These are phyloP conservation scores for Penicillium oxalicum DNA, from an alignment of 2,329 filamentous ascomycete species.

Conservation along the genomic window DNA sequence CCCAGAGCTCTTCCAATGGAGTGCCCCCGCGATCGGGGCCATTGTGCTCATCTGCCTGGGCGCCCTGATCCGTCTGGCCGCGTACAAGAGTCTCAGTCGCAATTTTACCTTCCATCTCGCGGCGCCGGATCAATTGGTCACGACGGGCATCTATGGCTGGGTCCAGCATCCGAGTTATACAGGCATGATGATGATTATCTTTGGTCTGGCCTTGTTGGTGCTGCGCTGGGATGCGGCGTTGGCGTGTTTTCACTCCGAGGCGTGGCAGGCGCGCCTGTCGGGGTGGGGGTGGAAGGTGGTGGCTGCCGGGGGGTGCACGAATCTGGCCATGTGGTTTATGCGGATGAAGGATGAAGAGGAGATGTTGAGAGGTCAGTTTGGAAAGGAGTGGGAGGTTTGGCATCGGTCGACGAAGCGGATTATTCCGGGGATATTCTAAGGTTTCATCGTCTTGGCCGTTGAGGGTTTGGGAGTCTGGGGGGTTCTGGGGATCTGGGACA, in stretches of 20 bases:
- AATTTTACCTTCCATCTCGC: slow-evolving; percentile 52
- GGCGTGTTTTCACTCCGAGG: slow-evolving; percentile 33
- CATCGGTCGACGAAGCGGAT: slow-evolving; percentile 46
- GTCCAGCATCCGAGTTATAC: slow-evolving; percentile 52
- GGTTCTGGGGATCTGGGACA: too few species aligned
- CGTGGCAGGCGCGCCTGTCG: slow-evolving; percentile 2
- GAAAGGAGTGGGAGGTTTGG: slow-evolving; percentile 46
- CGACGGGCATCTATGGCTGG: slow-evolving; percentile 45
- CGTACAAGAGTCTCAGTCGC: slow-evolving; percentile 44
- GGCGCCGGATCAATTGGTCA: slow-evolving; percentile 43
- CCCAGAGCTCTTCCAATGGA: slow-evolving; percentile 23
- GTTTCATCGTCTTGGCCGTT: too few species aligned
- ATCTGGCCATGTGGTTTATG: slow-evolving; percentile 16
- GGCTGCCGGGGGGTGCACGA: not conserved
- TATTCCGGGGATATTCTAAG: slow-evolving; percentile 41
- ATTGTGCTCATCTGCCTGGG: slow-evolving; percentile 19
- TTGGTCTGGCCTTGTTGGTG: slow-evolving; percentile 24
- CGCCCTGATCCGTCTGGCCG: slow-evolving; percentile 28
- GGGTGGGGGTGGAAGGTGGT: slow-evolving; percentile 10
- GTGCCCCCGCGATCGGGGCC: slow-evolving; percentile 5
- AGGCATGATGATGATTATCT: slow-evolving; percentile 34
- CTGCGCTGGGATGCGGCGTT: slow-evolving; percentile 35
- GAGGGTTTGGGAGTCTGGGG: too few species aligned
- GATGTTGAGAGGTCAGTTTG: slow-evolving; percentile 47
- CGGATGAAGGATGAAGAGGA: slow-evolving; percentile 47